Evolutionary conservation across 805 yeast genomes (phyloP), one percentile per base, ranked within the genome.

Genomic region (Nematodospora valgi): DNA sequence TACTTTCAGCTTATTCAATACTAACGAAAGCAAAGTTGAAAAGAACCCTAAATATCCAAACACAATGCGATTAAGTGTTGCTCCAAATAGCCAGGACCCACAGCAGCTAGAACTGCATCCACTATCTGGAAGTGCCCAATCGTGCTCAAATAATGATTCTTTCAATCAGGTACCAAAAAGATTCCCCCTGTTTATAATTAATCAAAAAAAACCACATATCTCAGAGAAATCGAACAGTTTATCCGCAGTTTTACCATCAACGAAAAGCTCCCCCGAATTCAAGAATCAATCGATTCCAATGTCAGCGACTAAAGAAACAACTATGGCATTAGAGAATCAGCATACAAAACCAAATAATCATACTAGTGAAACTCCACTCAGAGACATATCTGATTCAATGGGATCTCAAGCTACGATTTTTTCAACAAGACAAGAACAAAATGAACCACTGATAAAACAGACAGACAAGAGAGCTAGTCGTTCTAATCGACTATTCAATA

Each of bases 401-500:
- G 70, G 63, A 4, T 64, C 70, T 0, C 72, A 65, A 42, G 71
- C 68, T 17, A 67, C 73, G 0, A 66, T 66, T 23, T 66, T 66
- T 42, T 63, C 70, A n/a, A 66, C 71, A 7, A 47, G 68, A 38
- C 50, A 13, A 50, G 21, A 28, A 27, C 31, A 21, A 30, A 18
- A 30, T 24, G 23, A 9, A 17, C 12, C 6, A 9, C 17, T 5
- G 12, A 12, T 28, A 17, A 17, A 15, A 11, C 6, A 27, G 17
- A 11, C 7, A 16, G 11, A 18, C 7, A 10, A 17, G 27, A 9
- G 16, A 19, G 7, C 35, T 5, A n/a, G 16, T n/a, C 6, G 14
- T 14, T n/a, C n/a, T n/a, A n/a, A n/a, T n/a, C n/a, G n/a, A n/a
- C 14, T 31, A 19, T 23, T 13, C 30, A n/a, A n/a, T n/a, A 27